Percentiles rank a stretch among this genome's conserved stretches.
These are phyloP conservation scores for Aristolochia fimbriata DNA, from an alignment of 164 flowering plant genomes.

Conservation along the genomic window DNA sequence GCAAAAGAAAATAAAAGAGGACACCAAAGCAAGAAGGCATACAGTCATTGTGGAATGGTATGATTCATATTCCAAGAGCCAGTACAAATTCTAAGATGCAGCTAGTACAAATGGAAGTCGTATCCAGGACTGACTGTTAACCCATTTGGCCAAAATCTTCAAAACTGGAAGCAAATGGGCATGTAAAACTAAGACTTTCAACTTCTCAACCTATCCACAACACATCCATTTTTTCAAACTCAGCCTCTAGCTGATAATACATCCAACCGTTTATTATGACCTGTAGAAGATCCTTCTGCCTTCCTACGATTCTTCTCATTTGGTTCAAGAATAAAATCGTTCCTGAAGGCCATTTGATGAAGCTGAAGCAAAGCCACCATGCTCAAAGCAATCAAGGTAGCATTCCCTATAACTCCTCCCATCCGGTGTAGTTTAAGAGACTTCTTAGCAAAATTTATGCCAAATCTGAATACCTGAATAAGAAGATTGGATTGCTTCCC, in stretches of 20 bases:
- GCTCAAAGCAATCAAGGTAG: constrained; percentile 66
- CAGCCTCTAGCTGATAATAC: constrained; percentile 24
- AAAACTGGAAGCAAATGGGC: too few relatives aligned
- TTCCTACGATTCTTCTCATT: constrained; percentile 4
- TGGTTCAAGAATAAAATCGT: constrained; percentile 6
- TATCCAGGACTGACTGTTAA: too few relatives aligned
- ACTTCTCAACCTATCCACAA: too few relatives aligned
- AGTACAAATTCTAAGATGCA: too few relatives aligned
- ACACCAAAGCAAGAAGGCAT: too few relatives aligned
- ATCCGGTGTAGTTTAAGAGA: constrained; percentile 44
- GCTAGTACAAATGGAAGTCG: too few relatives aligned
- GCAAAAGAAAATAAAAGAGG: too few relatives aligned
- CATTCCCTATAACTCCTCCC: constrained; percentile 72
- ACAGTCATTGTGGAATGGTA: too few relatives aligned
- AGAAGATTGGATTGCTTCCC: constrained; percentile 36
- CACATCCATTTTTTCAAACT: not conserved
- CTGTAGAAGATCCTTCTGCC: constrained; percentile 5
- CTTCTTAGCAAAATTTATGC: constrained; percentile 42
- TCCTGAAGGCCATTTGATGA: constrained; percentile 13
- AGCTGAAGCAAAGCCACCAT: constrained; percentile 48
- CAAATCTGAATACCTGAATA: constrained; percentile 38
- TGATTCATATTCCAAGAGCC: too few relatives aligned
- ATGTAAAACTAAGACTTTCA: too few relatives aligned
- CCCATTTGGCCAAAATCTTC: too few relatives aligned
- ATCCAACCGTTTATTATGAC: constrained; percentile 14